Base-by-base conservation (phyloP, 2,329 filamentous ascomycete genomes). In the Sporothrix globosa region DNA sequence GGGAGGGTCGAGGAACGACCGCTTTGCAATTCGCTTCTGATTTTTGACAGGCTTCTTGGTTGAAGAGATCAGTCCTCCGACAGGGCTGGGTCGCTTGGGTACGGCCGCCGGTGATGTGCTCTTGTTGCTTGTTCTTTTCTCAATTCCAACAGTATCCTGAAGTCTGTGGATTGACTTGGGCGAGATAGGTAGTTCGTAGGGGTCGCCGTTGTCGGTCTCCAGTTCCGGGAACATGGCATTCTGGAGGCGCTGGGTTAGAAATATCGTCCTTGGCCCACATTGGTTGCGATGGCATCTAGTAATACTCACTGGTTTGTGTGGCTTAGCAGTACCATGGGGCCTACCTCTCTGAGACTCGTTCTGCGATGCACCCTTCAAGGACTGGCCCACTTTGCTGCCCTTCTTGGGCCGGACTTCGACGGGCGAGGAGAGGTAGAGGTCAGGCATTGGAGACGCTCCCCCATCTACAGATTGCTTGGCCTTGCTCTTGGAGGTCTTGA, bases 11-110 rank as follows among this genome's bases (percentile, higher is more conserved):
- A 72, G 66, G 24, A 72, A 70, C 14, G 71, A 72, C 41, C 69
- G 66, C 61, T 72, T 72, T 11, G 71, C 71, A 4, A 72, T 58
- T 7, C 66, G 27, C 41, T 72, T 72, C 21, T 70, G 71, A 4
- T 46, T 48, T 52, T 70, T 72, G 21, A 24, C 7, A 1, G 14
- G 60, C 46, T 67, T 70, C 11, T 66, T 70, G 48, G 56, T 14
- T 5, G 70, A 68, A 4, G 53, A 24, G n/a, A 58, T 60, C 13
- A 46, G 41, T 0, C 11, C 21, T 3, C 27, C 46, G 24, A 60
- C 21, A 2, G 68, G 65, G 24, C 71, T 70, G 11, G 71, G 19
- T 2, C 52, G 52, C 50, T 68, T 71, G 27, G 50, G 60, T 39
- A 17, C 53, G 14, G 48, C n/a, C 3, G 2, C 46, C 14, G 61